Percentiles rank a stretch among this genome's conserved stretches.
These are phyloP conservation scores for Vanrija pseudolonga DNA, from an alignment of 1,284 basidiomycete genomes.

Conservation along the genomic window DNA sequence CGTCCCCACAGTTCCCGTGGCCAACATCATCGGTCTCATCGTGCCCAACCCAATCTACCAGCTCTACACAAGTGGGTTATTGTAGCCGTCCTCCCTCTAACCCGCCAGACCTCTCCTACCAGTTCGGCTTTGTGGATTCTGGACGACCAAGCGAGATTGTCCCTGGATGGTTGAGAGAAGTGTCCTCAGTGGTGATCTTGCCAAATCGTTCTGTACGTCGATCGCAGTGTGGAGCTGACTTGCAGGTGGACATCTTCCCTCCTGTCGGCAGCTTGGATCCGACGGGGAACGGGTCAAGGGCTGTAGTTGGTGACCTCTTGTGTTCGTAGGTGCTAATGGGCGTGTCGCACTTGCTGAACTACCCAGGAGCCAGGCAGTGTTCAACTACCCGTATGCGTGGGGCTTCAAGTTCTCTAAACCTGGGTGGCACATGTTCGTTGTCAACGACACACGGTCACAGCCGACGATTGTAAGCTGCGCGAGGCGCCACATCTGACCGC, in stretches of 20 bases:
- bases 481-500: background rate
- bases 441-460: slow-evolving; percentile 46
- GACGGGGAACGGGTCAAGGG: slow-evolving; percentile 13
- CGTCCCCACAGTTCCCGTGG: slow-evolving; percentile 23
- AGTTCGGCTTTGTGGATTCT: slow-evolving; percentile 45
- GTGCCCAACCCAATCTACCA: slow-evolving; percentile 42
- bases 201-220: slow-evolving; percentile 33
- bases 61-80: slow-evolving; percentile 34
- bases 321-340: slow-evolving; percentile 33
- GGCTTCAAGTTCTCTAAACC: slow-evolving; percentile 35
- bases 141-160: slow-evolving; percentile 34
- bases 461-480: slow-evolving; percentile 35
- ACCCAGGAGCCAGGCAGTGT: background rate
- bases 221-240: background rate
- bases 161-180: slow-evolving; percentile 41
- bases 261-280: slow-evolving; percentile 26
- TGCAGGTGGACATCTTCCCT: slow-evolving; percentile 37
- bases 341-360: background rate
- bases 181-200: slow-evolving; percentile 37
- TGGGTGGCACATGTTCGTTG: slow-evolving; percentile 45
- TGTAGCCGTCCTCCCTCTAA: background rate
- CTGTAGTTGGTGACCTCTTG: slow-evolving; percentile 24
- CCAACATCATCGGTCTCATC: slow-evolving; percentile 41
- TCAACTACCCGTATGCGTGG: slow-evolving; percentile 28
- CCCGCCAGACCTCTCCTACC: slow-evolving; percentile 27